phyloP scores from a whole-genome alignment of 176 grass and related monocot genomes.

The Rhipidocladum racemiflorum region DNA sequence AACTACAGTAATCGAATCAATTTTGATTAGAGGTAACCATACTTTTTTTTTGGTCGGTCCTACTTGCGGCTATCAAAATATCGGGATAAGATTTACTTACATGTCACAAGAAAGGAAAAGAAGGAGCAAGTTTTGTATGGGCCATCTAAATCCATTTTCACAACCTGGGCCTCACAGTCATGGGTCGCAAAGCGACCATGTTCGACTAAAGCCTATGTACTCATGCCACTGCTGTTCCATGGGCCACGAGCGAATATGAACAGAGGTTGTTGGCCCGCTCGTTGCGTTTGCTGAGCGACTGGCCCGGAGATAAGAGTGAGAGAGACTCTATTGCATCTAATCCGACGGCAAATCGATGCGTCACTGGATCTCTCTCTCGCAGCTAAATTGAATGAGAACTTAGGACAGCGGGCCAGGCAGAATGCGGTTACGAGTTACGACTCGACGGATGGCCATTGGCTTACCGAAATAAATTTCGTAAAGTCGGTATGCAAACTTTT shows the following conservation, averaged over 20 bases:
- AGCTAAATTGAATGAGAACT: background rate
- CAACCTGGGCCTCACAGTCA: background rate
- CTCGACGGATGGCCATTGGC: background rate
- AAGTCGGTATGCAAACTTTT: too few relatives aligned
- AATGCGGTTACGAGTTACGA: background rate
- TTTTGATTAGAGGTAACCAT: too few relatives aligned
- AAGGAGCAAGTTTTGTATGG: background rate
- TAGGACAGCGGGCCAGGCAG: background rate
- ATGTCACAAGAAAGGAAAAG: background rate
- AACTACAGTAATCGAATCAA: too few relatives aligned
- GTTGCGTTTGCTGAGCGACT: background rate
- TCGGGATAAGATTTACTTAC: too few relatives aligned
- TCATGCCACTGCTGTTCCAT: background rate
- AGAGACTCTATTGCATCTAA: too few relatives aligned
- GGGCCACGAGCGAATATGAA: background rate
- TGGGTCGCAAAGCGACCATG: too few relatives aligned
- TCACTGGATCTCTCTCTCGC: background rate
- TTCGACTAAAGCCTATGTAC: background rate
- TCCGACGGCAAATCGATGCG: background rate
- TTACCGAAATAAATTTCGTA: too few relatives aligned
- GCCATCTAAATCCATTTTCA: background rate
- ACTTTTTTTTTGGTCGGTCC: too few relatives aligned
- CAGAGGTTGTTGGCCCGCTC: background rate
- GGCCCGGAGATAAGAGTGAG: rapidly evolving
- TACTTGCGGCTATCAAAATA: too few relatives aligned